A percentile compares a stretch with the other conserved stretches of the same genome.
Evolutionary conservation across 441 rosid genomes (phyloP).

Genomic region (Biscutella laevigata): DNA sequence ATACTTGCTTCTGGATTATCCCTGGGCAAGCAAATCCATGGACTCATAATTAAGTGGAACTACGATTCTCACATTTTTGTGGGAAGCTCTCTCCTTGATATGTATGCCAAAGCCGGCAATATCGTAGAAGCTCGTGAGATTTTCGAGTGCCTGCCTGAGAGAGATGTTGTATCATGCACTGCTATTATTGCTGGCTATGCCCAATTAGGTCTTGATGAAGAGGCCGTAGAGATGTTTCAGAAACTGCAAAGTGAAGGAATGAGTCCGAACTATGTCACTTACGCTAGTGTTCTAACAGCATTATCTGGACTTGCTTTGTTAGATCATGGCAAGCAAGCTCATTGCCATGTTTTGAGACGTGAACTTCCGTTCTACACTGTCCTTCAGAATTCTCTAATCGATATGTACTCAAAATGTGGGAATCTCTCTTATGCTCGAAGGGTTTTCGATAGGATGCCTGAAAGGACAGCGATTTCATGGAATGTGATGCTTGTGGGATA

Average conservation of each 20-base stretch:
- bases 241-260: constrained; percentile 46
- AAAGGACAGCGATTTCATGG: constrained; percentile 52
- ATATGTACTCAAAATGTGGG: constrained; percentile 72
- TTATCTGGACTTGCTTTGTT: constrained; percentile 65
- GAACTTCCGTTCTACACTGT: constrained; percentile 42
- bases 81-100: constrained; percentile 69
- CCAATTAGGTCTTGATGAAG: constrained; percentile 52
- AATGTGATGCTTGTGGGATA: constrained; percentile 62
- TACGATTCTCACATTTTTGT: constrained; percentile 43
- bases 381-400: constrained; percentile 64
- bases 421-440: constrained; percentile 39
- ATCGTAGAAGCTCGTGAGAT: constrained; percentile 51
- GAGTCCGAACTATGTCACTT: constrained; percentile 57
- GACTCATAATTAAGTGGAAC: constrained; percentile 37
- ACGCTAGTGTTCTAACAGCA: constrained; percentile 52
- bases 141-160: constrained; percentile 48
- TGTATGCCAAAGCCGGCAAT: constrained; percentile 64
- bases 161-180: constrained; percentile 76
- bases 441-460: constrained; percentile 47
- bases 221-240: constrained; percentile 44
- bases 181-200: constrained; percentile 61
- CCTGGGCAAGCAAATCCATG: constrained; percentile 55
- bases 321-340: constrained; percentile 59
- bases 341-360: constrained; percentile 45
- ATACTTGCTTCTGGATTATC: constrained; percentile 36